A percentile compares a stretch with the other conserved stretches of the same genome.
Evolutionary conservation across 2,329 filamentous ascomycete species (phyloP).

Genomic region (Epichloe uncinata): DNA sequence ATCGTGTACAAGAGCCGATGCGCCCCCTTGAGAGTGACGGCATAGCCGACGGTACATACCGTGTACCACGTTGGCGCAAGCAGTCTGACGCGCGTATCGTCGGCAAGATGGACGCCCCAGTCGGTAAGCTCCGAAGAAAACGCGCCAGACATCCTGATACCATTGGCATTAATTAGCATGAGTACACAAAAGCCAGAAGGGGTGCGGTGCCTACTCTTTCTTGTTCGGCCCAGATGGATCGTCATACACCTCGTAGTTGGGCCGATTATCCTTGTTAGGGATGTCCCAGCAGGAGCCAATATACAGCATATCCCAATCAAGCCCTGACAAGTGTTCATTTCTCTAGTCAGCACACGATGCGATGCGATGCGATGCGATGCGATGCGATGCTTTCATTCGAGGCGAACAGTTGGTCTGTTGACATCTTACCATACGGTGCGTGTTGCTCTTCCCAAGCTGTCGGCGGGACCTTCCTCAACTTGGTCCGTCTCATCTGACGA

Average conservation of each 20-base stretch:
- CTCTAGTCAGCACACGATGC: too few relatives aligned
- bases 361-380: too few relatives aligned
- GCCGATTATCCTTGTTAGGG: neutral
- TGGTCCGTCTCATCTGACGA: neutral
- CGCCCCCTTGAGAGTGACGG: neutral
- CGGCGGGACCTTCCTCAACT: neutral
- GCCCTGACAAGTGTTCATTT: neutral
- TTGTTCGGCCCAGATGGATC: neutral
- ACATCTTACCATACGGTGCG: slow-evolving; percentile 1
- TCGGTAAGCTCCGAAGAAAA: neutral
- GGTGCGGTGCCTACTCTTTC: neutral
- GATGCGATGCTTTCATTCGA: too few relatives aligned
- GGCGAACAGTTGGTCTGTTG: too few relatives aligned
- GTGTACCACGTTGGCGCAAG: slow-evolving; percentile 1
- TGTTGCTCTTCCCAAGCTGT: neutral
- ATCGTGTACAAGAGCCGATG: neutral
- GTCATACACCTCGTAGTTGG: neutral
- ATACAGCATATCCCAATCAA: slow-evolving; percentile 2
- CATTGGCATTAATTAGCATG: neutral
- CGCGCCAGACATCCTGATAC: neutral
- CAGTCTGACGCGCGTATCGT: neutral
- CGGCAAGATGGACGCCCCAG: neutral
- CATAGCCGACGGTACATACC: slow-evolving; percentile 3
- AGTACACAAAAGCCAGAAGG: too few relatives aligned
- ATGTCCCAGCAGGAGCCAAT: slow-evolving; percentile 2